Evolutionary conservation across 495 filamentous ascomycete species (phyloP), one percentile per base, ranked within the genome.

Genomic region (Peziza echinospora): DNA sequence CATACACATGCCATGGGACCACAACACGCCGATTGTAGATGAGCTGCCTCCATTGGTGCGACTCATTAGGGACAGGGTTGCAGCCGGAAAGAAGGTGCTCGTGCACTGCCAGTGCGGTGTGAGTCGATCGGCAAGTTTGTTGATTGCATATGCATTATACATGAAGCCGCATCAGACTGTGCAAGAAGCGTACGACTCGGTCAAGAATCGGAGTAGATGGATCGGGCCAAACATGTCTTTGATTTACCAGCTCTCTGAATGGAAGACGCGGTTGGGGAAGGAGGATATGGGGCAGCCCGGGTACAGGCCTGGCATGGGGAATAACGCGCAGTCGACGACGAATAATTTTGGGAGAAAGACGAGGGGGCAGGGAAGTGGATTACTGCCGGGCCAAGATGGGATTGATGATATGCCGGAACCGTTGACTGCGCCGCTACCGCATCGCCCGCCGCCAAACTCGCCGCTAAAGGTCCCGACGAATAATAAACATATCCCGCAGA

Each of bases 151-250:
- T 58, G 87, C 87, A 21, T 67, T 97, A 44, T 96, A 84, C 63
- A 89, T 84, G 59, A 83, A 93, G 52, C 83, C 82, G 5, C 69
- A 78, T 19, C 60, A 91, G 52, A 82, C 74, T 49, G 89, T 96
- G 47, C 92, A 94, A 58, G 82, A 92, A 43, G 85, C 87, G 47
- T 97, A 97, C 57, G 73, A 85, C 58, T 70, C 77, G 4, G 91
- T 93, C 19, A 93, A 97, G 62, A 69, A 69, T 39, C 79, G 82
- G 57, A 94, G 87, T 58, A 75, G 72, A 52, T 97, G 89, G 89
- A 92, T 97, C 46, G 86, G 85, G 11, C 89, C 89, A 1, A 97
- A 97, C 59, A 97, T 97, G 89, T 84, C 82, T 51, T 67, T 97
- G 28, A 93, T 97, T 62, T 96, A 94, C 64, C 87, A 89, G 61